Evolutionary conservation across 2,329 filamentous ascomycete genomes (phyloP).

Genomic region (Sporothrix schenckii): DNA sequence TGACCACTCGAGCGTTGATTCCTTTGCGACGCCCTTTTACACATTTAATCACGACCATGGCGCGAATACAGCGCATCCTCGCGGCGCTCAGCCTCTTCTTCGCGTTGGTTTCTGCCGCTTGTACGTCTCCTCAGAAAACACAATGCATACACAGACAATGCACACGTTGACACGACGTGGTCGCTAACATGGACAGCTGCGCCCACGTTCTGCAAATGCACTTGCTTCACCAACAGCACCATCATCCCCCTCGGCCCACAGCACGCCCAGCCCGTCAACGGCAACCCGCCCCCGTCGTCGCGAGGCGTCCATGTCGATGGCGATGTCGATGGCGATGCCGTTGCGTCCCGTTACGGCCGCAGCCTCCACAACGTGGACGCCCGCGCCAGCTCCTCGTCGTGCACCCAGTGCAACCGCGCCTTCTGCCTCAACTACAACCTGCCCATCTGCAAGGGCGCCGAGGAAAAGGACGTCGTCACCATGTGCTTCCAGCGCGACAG

Average conservation of each 20-base stretch:
- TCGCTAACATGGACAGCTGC: constrained; percentile 50
- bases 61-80: constrained; percentile 46
- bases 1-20: neutral
- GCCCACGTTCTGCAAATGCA: constrained; percentile 70
- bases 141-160: too few relatives aligned
- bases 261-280: constrained; percentile 40
- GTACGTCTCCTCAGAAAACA: constrained; percentile 42
- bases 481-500: constrained; percentile 69
- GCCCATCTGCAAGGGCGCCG: constrained; percentile 64
- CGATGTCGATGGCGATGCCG: too few relatives aligned
- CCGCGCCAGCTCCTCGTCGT: constrained; percentile 52
- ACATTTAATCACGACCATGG: constrained; percentile 41
- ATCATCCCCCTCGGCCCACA: constrained; percentile 64
- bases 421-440: constrained; percentile 65
- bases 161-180: too few relatives aligned
- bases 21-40: neutral
- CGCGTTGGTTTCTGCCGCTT: constrained; percentile 45
- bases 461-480: constrained; percentile 64
- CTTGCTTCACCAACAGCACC: constrained; percentile 70
- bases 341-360: constrained; percentile 36
- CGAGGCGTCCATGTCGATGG: constrained; percentile 29
- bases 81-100: constrained; percentile 45
- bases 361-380: constrained; percentile 27
- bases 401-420: constrained; percentile 65
- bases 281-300: constrained; percentile 36